A percentile compares a stretch with the other conserved stretches of the same genome.
phyloP scores from a whole-genome alignment of 176 grass and related monocot genomes.

The Aegilops umbellulata region DNA sequence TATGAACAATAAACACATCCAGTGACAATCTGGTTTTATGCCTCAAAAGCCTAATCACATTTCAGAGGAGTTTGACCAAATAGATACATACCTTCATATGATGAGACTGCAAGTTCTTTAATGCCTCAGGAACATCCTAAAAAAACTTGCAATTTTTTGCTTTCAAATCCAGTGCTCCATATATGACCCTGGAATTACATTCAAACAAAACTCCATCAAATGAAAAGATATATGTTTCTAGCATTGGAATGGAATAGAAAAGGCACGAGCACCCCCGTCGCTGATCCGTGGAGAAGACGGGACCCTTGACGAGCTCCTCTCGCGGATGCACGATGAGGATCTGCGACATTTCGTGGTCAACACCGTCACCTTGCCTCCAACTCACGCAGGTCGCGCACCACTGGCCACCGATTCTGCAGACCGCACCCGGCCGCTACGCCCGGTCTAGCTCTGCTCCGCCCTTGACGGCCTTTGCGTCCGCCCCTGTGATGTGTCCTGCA shows the following conservation, averaged over 20 bases:
- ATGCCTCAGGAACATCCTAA: constrained; percentile 77
- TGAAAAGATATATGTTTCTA: constrained; percentile 1
- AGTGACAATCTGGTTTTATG: not conserved
- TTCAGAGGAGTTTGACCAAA: not conserved
- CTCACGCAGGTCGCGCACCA: too few species aligned
- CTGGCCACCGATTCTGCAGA: too few species aligned
- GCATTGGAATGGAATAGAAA: not conserved
- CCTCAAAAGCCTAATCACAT: not conserved
- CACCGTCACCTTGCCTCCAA: too few species aligned
- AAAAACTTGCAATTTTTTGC: constrained; percentile 75
- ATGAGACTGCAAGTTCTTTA: constrained; percentile 74
- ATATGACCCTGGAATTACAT: constrained; percentile 79
- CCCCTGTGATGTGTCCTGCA: too few species aligned
- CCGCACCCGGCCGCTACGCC: too few species aligned
- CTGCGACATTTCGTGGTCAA: too few species aligned
- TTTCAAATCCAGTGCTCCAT: constrained; percentile 89
- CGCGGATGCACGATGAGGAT: too few species aligned
- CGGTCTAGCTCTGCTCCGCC: too few species aligned
- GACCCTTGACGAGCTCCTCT: too few species aligned
- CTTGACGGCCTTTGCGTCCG: too few species aligned
- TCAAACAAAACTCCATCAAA: constrained; percentile 3
- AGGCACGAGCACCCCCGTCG: too few species aligned
- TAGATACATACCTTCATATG: constrained; percentile 56
- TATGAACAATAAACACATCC: not conserved
- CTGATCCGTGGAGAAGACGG: too few species aligned